A percentile compares a stretch with the other conserved stretches of the same genome.
These are phyloP conservation scores for Candida glucosophila DNA, from an alignment of 1,139 yeast species.

Conservation along the genomic window DNA sequence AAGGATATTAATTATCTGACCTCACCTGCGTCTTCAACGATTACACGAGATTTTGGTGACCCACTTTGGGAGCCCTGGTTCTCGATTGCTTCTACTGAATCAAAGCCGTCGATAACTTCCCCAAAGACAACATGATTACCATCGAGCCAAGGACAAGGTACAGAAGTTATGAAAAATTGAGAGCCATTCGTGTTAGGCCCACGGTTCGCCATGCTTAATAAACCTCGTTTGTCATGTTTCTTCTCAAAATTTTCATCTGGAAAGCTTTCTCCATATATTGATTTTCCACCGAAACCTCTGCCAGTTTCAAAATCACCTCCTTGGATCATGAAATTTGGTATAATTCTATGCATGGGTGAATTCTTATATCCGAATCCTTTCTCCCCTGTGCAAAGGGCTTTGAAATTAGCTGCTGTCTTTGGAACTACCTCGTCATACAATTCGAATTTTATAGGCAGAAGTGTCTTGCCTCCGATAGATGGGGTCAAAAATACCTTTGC, in stretches of 20 bases:
- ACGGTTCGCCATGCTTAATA: conserved; percentile 36
- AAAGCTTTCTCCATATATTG: conserved; percentile 31
- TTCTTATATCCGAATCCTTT: conserved; percentile 86
- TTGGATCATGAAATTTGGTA: conserved; percentile 36
- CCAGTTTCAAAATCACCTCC: conserved; percentile 37
- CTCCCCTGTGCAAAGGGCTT: conserved; percentile 92
- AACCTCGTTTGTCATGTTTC: conserved; percentile 28
- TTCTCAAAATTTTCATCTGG: conserved; percentile 29
- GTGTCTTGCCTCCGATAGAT: conserved; percentile 25
- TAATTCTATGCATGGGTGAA: conserved; percentile 47
- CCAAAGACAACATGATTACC: conserved; percentile 37
- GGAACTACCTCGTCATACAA: conserved; percentile 88
- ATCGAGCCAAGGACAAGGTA: conserved; percentile 36
- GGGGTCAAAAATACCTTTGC: conserved; percentile 29
- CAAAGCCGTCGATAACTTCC: conserved; percentile 32
- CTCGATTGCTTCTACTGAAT: conserved; percentile 31
- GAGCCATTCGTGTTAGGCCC: conserved; percentile 38
- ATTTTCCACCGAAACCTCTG: conserved; percentile 32
- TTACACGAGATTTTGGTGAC: conserved; percentile 17
- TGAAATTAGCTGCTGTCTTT: conserved; percentile 93
- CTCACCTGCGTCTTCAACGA: conserved; percentile 44
- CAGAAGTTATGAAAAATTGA: conserved; percentile 36
- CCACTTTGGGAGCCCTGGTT: conserved; percentile 25
- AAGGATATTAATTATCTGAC: conserved; percentile 5
- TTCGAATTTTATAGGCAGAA: conserved; percentile 31